A percentile compares a stretch with the other conserved stretches of the same genome.
Evolutionary conservation across 108 stramenopile genomes (phyloP).

Genomic region (Pseudonitzschia delicatissima): DNA sequence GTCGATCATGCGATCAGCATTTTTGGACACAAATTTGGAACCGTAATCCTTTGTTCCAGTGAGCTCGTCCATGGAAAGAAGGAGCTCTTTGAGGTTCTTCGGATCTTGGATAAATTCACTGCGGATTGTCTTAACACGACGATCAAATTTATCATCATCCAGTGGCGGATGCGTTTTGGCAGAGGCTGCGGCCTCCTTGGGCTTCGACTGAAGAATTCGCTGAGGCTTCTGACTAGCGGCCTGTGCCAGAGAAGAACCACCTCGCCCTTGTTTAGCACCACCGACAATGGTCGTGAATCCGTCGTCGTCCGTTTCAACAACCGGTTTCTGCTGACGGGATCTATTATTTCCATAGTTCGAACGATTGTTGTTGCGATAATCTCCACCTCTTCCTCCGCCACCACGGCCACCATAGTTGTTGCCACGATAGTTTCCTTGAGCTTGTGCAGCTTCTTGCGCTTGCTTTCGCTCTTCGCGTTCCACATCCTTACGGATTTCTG

Average conservation of each 20-base stretch:
- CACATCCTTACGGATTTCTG: constrained; percentile 84
- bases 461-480: constrained; percentile 77
- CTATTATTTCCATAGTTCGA: constrained; percentile 22
- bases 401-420: constrained; percentile 31
- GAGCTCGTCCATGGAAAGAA: constrained; percentile 68
- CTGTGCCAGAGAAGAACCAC: constrained; percentile 12
- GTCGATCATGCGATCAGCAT: constrained; percentile 55
- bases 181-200: constrained; percentile 25
- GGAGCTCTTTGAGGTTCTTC: constrained; percentile 55
- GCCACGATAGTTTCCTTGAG: constrained; percentile 12
- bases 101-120: constrained; percentile 63
- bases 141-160: constrained; percentile 54
- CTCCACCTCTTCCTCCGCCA: constrained; percentile 31
- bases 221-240: constrained; percentile 3
- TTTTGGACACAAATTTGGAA: constrained; percentile 47
- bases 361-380: constrained; percentile 34
- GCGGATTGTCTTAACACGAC: constrained; percentile 60
- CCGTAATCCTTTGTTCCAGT: constrained; percentile 52
- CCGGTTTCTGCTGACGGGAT: constrained; percentile 21
- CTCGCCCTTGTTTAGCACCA: constrained; percentile 15
- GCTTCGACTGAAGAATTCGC: constrained; percentile 11
- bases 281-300: constrained; percentile 56
- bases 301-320: constrained; percentile 51
- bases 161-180: constrained; percentile 26
- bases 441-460: constrained; percentile 36